Evolutionary conservation across 805 yeast genomes (phyloP).

Genomic region (Candida verbasci): DNA sequence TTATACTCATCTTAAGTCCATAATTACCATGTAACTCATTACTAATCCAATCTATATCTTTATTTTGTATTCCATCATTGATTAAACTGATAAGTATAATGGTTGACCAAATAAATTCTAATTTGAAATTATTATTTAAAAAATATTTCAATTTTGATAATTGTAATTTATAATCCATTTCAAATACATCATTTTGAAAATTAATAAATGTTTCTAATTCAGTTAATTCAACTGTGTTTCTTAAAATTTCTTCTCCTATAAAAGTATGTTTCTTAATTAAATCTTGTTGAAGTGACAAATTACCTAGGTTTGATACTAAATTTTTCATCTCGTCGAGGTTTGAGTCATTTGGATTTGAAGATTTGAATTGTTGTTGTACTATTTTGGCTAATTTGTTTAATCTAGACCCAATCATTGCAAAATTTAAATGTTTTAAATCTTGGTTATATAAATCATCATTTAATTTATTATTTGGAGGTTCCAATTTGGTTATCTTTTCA

Average conservation of each 20-base stretch:
- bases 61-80: constrained; percentile 64
- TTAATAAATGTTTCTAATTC: constrained; percentile 45
- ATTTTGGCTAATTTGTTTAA: constrained; percentile 68
- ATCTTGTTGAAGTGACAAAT: constrained; percentile 63
- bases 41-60: constrained; percentile 54
- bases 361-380: constrained; percentile 57
- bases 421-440: constrained; percentile 60
- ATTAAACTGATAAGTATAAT: constrained; percentile 56
- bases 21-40: constrained; percentile 56
- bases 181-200: constrained; percentile 67
- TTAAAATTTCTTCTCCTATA: constrained; percentile 65
- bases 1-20: constrained; percentile 52
- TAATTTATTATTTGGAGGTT: constrained; percentile 9
- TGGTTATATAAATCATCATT: constrained; percentile 19
- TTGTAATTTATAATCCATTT: constrained; percentile 32
- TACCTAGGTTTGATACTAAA: constrained; percentile 67
- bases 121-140: constrained; percentile 28
- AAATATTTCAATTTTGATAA: constrained; percentile 33
- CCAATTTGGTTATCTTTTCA: constrained; percentile 20
- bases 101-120: constrained; percentile 46
- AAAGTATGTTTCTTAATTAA: constrained; percentile 68
- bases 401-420: constrained; percentile 71
- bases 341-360: constrained; percentile 9
- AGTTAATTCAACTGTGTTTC: constrained; percentile 35
- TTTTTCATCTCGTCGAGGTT: constrained; percentile 50